Percentiles rank a stretch among this genome's conserved stretches.
These are phyloP conservation scores for Schwanniomyces sp. DNA, from an alignment of 805 yeast species.

Conservation along the genomic window DNA sequence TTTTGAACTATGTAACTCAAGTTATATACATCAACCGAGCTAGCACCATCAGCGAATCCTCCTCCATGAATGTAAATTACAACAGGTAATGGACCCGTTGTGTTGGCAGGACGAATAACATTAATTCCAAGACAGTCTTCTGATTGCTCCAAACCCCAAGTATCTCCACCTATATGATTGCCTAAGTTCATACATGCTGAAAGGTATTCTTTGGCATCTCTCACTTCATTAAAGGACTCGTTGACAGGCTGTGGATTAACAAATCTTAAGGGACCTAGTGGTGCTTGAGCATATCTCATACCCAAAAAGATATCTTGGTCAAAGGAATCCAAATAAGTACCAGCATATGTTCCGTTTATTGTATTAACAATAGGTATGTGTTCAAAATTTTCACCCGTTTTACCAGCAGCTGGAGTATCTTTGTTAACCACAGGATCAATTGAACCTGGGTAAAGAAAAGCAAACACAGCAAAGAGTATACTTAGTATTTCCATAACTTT, in stretches of 20 bases:
- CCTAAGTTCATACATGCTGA: slow-evolving; percentile 13
- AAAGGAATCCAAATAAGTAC: neutral
- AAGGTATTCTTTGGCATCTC: slow-evolving; percentile 16
- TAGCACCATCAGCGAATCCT: slow-evolving; percentile 22
- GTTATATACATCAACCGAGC: slow-evolving; percentile 2
- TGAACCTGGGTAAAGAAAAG: neutral
- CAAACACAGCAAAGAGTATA: neutral
- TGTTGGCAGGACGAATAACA: slow-evolving; percentile 16
- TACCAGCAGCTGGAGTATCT: neutral
- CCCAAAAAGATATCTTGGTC: slow-evolving; percentile 9
- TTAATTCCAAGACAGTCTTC: slow-evolving; percentile 30
- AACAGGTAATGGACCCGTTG: slow-evolving; percentile 21
- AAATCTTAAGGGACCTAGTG: slow-evolving; percentile 21
- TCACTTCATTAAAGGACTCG: slow-evolving; percentile 9
- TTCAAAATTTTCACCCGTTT: neutral
- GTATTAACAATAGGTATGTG: neutral
- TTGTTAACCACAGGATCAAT: neutral
- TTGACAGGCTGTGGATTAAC: slow-evolving; percentile 14
- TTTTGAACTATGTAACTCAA: slow-evolving; percentile 2
- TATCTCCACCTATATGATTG: slow-evolving; percentile 7
- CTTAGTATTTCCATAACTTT: neutral
- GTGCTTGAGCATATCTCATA: slow-evolving; percentile 27
- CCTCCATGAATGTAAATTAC: slow-evolving; percentile 39
- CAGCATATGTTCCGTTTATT: neutral
- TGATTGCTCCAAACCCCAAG: slow-evolving; percentile 9